Evolutionary conservation across 495 filamentous ascomycete genomes (phyloP), one percentile per base, ranked within the genome.

Genomic region (Lophiostoma macrostomum): DNA sequence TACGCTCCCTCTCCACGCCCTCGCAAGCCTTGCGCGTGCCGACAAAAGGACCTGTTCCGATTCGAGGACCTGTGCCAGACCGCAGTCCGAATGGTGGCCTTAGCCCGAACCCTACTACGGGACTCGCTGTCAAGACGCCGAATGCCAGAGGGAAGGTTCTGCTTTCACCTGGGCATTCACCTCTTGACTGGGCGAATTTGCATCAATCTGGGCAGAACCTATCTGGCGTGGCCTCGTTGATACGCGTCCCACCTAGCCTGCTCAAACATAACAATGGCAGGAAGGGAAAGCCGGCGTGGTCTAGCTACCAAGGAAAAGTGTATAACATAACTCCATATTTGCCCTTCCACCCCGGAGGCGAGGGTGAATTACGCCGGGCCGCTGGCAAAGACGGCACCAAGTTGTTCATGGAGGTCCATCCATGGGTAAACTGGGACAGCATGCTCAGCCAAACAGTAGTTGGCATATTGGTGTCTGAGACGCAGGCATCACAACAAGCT

Each of bases 391-490:
- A 90, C 64, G 88, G 82, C 29, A 82, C 77, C 5, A 83, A 82
- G 72, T 60, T 98, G 64, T 97, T 98, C 68, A 82, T 84, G 56
- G 90, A 96, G 73, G 79, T 91, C 19, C 93, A 98, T 75, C 90
- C 91, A 14, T 98, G 94, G 93, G 91, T 98, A 8, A 98, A 95
- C 63, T 95, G 88, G 76, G 94, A 97, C 73, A 87, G 85, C 3
- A 96, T 98, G 80, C 69, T 98, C 45, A 80, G 82, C 20, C 80
- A 85, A 62, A 96, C 91, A 68, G 62, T 95, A 56, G 77, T 98
- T 3, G 93, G 93, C 1, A 82, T 96, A 25, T 71, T 89, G 67
- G 89, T 97, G 31, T 76, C 79, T 4, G 94, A 97, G 76, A 75
- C 45, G 28, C 23, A 44, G 56, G 47, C 28, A 22, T 16, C 28